Evolutionary conservation across 2,329 filamentous ascomycete species (phyloP), one percentile per base, ranked within the genome.

Genomic region (Ilyonectria mors-panacis): DNA sequence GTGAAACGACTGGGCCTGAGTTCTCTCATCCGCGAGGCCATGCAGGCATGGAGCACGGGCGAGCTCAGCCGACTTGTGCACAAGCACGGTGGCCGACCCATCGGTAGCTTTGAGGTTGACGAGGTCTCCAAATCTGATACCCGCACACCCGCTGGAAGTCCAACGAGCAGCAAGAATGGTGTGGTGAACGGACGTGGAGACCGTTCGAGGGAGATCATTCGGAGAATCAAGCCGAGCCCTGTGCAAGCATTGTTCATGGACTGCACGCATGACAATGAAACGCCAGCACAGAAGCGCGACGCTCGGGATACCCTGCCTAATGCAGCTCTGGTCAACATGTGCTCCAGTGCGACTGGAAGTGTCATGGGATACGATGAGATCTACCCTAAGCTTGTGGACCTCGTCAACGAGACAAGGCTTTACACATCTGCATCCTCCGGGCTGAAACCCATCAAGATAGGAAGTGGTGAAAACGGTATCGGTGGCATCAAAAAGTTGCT

Each of bases 291-390:
- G 81, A 98, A 98, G 81, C 89, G 97, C 45, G 95, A 98, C 79
- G 95, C 95, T 58, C 90, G 94, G 66, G 97, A 99, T 78, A 98
- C 96, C 0, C 86, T 99, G 10, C 93, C 97, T 8, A 98, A 97
- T 76, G 95, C 95, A 56, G 96, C 96, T 6, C 86, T 99, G 4
- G 95, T 98, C 42, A 93, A 92, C 77, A 98, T 99, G 95, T 99
- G 97, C 80, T 91, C 94, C 26, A 97, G 94, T 74, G 94, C 95
- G 1, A 95, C 93, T 8, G 96, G 96, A 50, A 98, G 96, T 78
- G 96, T 98, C 54, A 97, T 98, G 91, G 96, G 96, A 2, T 98
- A 97, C 76, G 96, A 99, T 77, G 96, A 99, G 80, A 91, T 98
- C 67, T 99, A 98, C 74, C 96, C 96, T 1, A 91, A 92, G 73